Evolutionary conservation across 2,329 filamentous ascomycete genomes (phyloP).

Genomic region (Rutstroemia sp.): DNA sequence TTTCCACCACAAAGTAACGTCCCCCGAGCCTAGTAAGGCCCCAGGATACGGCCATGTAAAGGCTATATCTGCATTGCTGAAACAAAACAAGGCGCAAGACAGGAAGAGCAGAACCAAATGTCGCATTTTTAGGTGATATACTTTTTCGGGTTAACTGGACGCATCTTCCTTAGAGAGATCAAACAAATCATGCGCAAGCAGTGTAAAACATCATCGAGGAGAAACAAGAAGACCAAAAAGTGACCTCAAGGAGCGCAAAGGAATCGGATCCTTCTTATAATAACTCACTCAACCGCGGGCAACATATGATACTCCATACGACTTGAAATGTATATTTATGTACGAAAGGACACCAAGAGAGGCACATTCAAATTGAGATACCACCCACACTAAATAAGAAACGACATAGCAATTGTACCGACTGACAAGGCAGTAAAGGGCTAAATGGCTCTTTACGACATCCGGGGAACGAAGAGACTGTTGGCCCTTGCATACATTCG

Average conservation of each 20-base stretch:
- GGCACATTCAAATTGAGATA: not conserved
- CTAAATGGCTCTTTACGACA: not conserved
- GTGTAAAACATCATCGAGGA: not conserved
- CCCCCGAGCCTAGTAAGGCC: not conserved
- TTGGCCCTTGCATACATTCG: slow-evolving; percentile 4
- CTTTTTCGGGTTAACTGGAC: not conserved
- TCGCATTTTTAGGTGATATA: slow-evolving; percentile 4
- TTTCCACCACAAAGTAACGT: slow-evolving; percentile 4
- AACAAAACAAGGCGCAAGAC: not conserved
- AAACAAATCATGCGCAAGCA: not conserved
- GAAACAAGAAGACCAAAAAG: not conserved
- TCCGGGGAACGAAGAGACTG: not conserved
- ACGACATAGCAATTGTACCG: not conserved
- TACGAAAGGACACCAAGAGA: not conserved
- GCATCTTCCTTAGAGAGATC: not conserved
- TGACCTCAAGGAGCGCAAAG: not conserved
- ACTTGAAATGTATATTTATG: not conserved
- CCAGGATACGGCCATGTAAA: slow-evolving; percentile 1
- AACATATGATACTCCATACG: not conserved
- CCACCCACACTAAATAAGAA: slow-evolving; percentile 6
- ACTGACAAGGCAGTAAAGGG: not conserved
- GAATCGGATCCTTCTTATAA: not conserved
- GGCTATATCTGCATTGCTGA: slow-evolving; percentile 2
- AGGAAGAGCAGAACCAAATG: not conserved
- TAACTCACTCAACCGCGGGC: not conserved